Base-by-base conservation (phyloP, 306 rosid genomes). In the Nissolia schottii region DNA sequence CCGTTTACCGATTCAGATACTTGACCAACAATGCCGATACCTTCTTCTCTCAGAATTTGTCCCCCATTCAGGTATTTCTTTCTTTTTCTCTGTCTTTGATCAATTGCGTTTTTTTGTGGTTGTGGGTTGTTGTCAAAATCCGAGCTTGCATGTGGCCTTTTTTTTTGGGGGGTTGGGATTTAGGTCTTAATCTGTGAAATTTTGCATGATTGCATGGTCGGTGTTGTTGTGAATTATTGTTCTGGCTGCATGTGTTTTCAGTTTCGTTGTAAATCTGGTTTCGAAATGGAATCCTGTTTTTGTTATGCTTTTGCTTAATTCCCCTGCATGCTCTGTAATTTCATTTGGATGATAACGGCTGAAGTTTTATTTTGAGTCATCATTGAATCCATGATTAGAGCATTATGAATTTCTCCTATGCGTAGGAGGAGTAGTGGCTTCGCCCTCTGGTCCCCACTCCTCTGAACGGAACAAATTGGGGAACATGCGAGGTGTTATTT, bases 11-110 rank as follows among this genome's bases (percentile, higher is more conserved):
- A 0, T 2, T 34, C 0, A 25, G 31, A 49, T 84, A 53, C 37
- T 7, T 25, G 4, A 69, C 60, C 0, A 87, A 85, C 18, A 65
- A n/a, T 18, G 48, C 48, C 7, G 1, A 20, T 2, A 2, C 80
- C 34, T 73, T 93, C 54, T 78, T 79, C 25, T 0, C 0, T 0
- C 87, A 84, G 55, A 41, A 84, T 4, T 67, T 93, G 35, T 79
- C 87, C 1, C 71, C 96, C 4, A 73, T 87, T 88, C 93, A 93
- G 98, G 98, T 92, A 3, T 10, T 37, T 34, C 9, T 6, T 1
- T 2, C 8, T 35, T 35, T 37, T 37, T 12, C 2, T 37, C 2
- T 9, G 13, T 24, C 14, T 13, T 25, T 14, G 9, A 34, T 34
- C 1, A 7, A 34, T 34, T 34, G 38, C 9, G 9, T 64, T 53